A percentile compares a stretch with the other conserved stretches of the same genome.
Evolutionary conservation across 2,329 filamentous ascomycete genomes (phyloP).

Genomic region (Periconia sp.): DNA sequence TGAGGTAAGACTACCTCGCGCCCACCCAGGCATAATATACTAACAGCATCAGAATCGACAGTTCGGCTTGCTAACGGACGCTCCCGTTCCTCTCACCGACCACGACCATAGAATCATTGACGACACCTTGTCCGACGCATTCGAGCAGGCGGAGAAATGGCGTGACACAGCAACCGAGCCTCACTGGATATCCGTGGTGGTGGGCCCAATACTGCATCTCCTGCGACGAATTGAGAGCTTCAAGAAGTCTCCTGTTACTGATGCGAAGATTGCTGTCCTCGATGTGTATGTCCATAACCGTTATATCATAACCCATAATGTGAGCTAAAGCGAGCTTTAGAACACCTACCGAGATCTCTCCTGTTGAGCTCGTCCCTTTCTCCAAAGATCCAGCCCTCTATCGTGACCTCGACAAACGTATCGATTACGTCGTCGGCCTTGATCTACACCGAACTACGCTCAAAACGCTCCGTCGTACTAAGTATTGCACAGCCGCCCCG

Average conservation of each 20-base stretch:
- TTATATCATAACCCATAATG: slow-evolving; percentile 4
- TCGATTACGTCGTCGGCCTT: slow-evolving; percentile 14
- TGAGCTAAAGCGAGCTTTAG: slow-evolving; percentile 10
- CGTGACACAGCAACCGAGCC: slow-evolving; percentile 13
- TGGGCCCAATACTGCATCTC: slow-evolving; percentile 26
- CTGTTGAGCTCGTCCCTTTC: slow-evolving; percentile 3
- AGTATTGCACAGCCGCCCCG: too few relatives aligned
- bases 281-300: slow-evolving; percentile 9
- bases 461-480: too few relatives aligned
- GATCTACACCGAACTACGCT: slow-evolving; percentile 9
- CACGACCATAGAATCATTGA: slow-evolving; percentile 11
- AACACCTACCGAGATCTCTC: slow-evolving; percentile 9
- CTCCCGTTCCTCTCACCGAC: slow-evolving; percentile 13
- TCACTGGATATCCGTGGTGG: slow-evolving; percentile 15
- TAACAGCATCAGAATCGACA: slow-evolving; percentile 12
- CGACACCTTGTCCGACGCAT: too few relatives aligned
- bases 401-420: slow-evolving; percentile 14
- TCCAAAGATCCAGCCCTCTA: slow-evolving; percentile 11
- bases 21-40: slow-evolving; percentile 8
- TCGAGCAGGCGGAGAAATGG: slow-evolving; percentile 16
- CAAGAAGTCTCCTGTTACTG: slow-evolving; percentile 2
- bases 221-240: slow-evolving; percentile 9
- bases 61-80: slow-evolving; percentile 7
- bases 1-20: slow-evolving; percentile 8
- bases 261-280: slow-evolving; percentile 14